phyloP scores from a whole-genome alignment of 2,329 filamentous ascomycete genomes.

The Zarea fungicola region DNA sequence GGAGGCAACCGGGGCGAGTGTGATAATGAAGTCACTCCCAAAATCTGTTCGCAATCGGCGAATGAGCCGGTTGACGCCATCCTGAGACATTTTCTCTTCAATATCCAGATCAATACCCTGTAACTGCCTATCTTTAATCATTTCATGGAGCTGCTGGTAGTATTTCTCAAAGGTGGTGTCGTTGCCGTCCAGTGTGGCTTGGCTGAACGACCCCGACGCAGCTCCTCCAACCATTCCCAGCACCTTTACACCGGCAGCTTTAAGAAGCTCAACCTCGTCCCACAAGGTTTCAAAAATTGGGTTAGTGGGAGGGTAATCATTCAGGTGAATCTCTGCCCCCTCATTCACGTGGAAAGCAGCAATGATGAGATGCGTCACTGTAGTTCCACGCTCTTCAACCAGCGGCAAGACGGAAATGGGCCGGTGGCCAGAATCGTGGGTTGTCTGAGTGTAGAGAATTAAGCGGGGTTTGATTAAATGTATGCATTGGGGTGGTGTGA shows the following conservation, averaged over 20 bases:
- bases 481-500: not conserved
- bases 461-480: conserved; percentile 28
- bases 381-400: conserved; percentile 34
- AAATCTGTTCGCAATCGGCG: conserved; percentile 62
- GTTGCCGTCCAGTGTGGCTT: conserved; percentile 46
- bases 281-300: conserved; percentile 63
- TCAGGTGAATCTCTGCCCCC: conserved; percentile 62
- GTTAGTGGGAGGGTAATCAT: conserved; percentile 64
- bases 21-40: conserved; percentile 63
- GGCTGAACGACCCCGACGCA: conserved; percentile 62
- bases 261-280: conserved; percentile 66
- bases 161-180: conserved; percentile 60
- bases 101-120: conserved; percentile 70
- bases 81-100: conserved; percentile 67
- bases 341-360: conserved; percentile 76
- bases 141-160: conserved; percentile 60
- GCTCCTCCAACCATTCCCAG: conserved; percentile 82
- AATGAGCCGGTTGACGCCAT: conserved; percentile 58
- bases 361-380: conserved; percentile 70
- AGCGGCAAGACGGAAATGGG: conserved; percentile 47
- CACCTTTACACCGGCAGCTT: conserved; percentile 66
- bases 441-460: conserved; percentile 46
- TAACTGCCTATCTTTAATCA: conserved; percentile 55
- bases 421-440: conserved; percentile 32
- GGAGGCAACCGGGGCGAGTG: conserved; percentile 72